Evolutionary conservation across 1,284 basidiomycete genomes (phyloP).

Genomic region (Malassezia yamatoensis): DNA sequence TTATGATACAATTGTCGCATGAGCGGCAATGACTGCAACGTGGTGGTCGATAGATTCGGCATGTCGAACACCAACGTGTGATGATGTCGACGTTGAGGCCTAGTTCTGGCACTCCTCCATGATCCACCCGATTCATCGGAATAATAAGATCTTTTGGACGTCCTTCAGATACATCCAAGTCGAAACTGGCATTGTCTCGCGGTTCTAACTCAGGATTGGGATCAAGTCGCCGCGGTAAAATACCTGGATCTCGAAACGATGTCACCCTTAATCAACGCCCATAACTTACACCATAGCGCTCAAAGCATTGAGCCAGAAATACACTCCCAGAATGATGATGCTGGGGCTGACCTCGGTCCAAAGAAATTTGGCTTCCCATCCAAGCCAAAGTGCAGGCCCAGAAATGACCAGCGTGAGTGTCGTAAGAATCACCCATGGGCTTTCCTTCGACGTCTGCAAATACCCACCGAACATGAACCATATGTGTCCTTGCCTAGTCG

Average conservation of each 20-base stretch:
- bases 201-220: conserved; percentile 37
- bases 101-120: conserved; percentile 3
- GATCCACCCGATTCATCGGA: conserved; percentile 22
- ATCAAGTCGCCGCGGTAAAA: conserved; percentile 42
- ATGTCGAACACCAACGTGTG: conserved; percentile 46
- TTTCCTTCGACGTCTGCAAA: conserved; percentile 4
- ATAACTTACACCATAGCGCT: conserved; percentile 27
- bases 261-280: conserved; percentile 19
- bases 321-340: conserved; percentile 28
- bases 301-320: conserved; percentile 27
- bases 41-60: conserved; percentile 42
- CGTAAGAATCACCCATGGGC: conserved; percentile 18
- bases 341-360: conserved; percentile 30
- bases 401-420: conserved; percentile 24
- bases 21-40: conserved; percentile 43
- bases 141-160: conserved; percentile 24
- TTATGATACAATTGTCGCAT: conserved; percentile 47
- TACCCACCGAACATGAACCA: neutral
- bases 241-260: conserved; percentile 40
- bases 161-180: conserved; percentile 4
- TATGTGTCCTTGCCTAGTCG: neutral
- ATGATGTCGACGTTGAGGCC: conserved; percentile 20
- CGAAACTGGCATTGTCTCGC: conserved; percentile 1
- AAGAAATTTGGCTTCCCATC: conserved; percentile 34
- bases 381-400: conserved; percentile 34